phyloP scores from a whole-genome alignment of 2,329 filamentous ascomycete species.

The Alternaria hordeiaustralica region DNA sequence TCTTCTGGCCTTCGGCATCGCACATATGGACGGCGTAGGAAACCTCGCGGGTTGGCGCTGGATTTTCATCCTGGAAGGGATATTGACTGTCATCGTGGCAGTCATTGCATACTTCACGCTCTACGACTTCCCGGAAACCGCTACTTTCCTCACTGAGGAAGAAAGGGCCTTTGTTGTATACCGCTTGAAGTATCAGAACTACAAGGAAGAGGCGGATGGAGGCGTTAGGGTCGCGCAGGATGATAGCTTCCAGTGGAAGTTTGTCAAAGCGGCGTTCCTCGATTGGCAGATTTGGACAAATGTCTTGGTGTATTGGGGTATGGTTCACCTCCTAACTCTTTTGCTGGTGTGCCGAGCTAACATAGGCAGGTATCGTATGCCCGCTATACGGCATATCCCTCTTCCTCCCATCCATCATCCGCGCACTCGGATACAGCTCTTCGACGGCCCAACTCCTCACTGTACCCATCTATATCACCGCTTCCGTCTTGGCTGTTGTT shows the following conservation, averaged over 20 bases:
- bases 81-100: constrained; percentile 46
- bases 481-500: constrained; percentile 42
- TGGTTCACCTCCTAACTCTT: constrained; percentile 16
- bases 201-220: constrained; percentile 56
- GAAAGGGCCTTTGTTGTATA: constrained; percentile 65
- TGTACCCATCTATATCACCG: constrained; percentile 52
- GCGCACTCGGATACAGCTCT: constrained; percentile 48
- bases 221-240: constrained; percentile 72
- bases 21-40: constrained; percentile 65
- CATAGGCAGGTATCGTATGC: constrained; percentile 46
- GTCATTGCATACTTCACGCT: constrained; percentile 59
- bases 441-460: constrained; percentile 52
- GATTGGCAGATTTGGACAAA: constrained; percentile 59
- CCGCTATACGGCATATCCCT: constrained; percentile 47
- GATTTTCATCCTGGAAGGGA: constrained; percentile 48
- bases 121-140: constrained; percentile 67
- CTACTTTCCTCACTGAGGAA: constrained; percentile 61
- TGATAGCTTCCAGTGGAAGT: constrained; percentile 71
- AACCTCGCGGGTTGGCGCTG: constrained; percentile 44
- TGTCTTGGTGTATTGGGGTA: constrained; percentile 69
- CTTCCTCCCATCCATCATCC: constrained; percentile 57
- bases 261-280: constrained; percentile 53
- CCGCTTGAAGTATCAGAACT: constrained; percentile 56
- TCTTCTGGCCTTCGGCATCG: constrained; percentile 63
- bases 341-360: constrained; percentile 5